A percentile compares a stretch with the other conserved stretches of the same genome.
Evolutionary conservation across 2,329 filamentous ascomycete species (phyloP).

Genomic region (Tolypocladium capitatum): DNA sequence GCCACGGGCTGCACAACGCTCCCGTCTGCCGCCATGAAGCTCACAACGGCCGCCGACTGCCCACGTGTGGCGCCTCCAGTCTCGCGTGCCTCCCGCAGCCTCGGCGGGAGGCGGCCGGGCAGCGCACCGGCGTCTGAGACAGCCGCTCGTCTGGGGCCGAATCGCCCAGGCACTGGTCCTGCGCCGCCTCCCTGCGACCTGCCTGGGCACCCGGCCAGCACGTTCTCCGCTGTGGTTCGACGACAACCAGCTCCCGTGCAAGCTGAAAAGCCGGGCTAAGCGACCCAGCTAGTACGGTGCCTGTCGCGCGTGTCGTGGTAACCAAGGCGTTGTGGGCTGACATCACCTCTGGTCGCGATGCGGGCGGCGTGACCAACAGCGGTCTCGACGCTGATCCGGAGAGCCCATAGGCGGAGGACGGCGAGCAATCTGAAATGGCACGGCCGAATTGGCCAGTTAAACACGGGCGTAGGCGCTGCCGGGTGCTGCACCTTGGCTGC

Average conservation of each 20-base stretch:
- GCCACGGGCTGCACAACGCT: too few relatives aligned
- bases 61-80: not conserved
- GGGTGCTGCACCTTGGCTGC: conserved; percentile 1
- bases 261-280: too few relatives aligned
- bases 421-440: not conserved
- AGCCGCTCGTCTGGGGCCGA: too few relatives aligned
- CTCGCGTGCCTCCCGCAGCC: not conserved
- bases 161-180: too few relatives aligned
- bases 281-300: too few relatives aligned
- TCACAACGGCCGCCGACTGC: not conserved
- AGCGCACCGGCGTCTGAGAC: too few relatives aligned
- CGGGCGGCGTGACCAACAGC: not conserved
- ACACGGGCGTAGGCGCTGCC: not conserved
- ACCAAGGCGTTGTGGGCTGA: not conserved
- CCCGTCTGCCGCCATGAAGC: too few relatives aligned
- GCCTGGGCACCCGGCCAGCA: too few relatives aligned
- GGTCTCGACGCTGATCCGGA: not conserved
- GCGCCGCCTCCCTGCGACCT: too few relatives aligned
- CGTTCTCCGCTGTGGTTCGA: not conserved
- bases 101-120: too few relatives aligned
- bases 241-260: not conserved
- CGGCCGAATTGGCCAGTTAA: not conserved
- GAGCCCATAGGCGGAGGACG: not conserved
- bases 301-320: too few relatives aligned
- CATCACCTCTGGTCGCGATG: not conserved